Conservation (phyloP, 2,329 filamentous ascomycete species). For the Penicillium italicum region DNA sequence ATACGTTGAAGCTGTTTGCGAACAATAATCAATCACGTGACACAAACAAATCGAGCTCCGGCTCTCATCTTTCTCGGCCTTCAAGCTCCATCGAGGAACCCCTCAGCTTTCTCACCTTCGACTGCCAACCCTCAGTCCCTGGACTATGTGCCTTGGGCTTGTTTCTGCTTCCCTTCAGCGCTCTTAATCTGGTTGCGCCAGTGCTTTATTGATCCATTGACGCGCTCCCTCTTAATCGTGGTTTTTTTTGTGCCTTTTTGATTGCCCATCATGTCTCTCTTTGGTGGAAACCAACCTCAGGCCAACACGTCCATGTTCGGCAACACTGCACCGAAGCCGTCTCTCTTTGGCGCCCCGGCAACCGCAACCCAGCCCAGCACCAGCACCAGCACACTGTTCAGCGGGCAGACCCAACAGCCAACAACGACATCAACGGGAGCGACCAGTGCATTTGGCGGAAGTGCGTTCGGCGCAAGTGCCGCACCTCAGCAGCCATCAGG, state of each 20-base stretch:
- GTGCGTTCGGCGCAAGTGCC: constrained; percentile 25
- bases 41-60: constrained; percentile 25
- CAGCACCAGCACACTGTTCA: constrained; percentile 33
- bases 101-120: constrained; percentile 15
- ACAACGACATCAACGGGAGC: constrained; percentile 17
- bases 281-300: constrained; percentile 29
- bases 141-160: constrained; percentile 10
- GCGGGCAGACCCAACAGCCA: constrained; percentile 25
- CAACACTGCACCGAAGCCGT: constrained; percentile 32
- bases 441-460: constrained; percentile 13
- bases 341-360: constrained; percentile 38
- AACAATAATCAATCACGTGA: constrained; percentile 15
- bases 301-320: constrained; percentile 26
- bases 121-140: constrained; percentile 1
- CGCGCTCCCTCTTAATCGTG: constrained; percentile 5
- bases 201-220: background rate
- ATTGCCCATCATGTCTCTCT: constrained; percentile 38
- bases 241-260: constrained; percentile 17
- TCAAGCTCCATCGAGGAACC: constrained; percentile 19
- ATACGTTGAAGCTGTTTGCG: background rate
- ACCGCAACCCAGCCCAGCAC: constrained; percentile 24
- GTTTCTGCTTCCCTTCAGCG: background rate
- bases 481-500: constrained; percentile 31
- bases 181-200: background rate
- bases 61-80: constrained; percentile 15